These are phyloP conservation scores for Mycena kentingensis DNA, from an alignment of 768 basidiomycete genomes.

Conservation along the genomic window DNA sequence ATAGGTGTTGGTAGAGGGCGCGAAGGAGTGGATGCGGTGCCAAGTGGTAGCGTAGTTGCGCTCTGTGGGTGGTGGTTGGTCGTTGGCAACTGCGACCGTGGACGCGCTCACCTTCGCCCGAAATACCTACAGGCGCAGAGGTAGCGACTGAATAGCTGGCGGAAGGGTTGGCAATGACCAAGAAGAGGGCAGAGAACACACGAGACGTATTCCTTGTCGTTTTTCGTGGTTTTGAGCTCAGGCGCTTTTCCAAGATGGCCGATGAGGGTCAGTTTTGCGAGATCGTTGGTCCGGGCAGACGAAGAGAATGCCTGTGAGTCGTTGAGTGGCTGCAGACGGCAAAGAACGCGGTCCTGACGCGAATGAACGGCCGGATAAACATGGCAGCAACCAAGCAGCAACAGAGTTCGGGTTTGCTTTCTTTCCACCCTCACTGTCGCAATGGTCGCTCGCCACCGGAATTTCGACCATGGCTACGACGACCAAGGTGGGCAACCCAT, in stretches of 20 bases:
- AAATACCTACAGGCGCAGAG: conserved; percentile 51
- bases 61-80: conserved; percentile 9
- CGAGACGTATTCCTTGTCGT: conserved; percentile 78
- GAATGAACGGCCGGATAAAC: conserved; percentile 25
- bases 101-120: conserved; percentile 64
- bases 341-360: neutral
- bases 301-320: conserved; percentile 64
- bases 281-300: conserved; percentile 53
- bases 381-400: conserved; percentile 49
- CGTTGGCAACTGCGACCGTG: conserved; percentile 3
- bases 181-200: conserved; percentile 38
- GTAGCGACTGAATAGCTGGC: conserved; percentile 80
- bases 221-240: conserved; percentile 66
- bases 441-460: conserved; percentile 89
- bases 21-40: conserved; percentile 78
- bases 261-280: conserved; percentile 77
- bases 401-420: conserved; percentile 27
- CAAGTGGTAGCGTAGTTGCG: conserved; percentile 57
- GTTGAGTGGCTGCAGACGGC: neutral
- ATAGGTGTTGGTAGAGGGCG: conserved; percentile 58
- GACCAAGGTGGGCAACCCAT: conserved; percentile 40
- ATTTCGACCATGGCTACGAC: conserved; percentile 73
- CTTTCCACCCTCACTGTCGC: conserved; percentile 4
- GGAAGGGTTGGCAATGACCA: neutral
- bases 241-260: conserved; percentile 75